Evolutionary conservation across 2,329 filamentous ascomycete species (phyloP).

Genomic region (Aspergillus proliferans): DNA sequence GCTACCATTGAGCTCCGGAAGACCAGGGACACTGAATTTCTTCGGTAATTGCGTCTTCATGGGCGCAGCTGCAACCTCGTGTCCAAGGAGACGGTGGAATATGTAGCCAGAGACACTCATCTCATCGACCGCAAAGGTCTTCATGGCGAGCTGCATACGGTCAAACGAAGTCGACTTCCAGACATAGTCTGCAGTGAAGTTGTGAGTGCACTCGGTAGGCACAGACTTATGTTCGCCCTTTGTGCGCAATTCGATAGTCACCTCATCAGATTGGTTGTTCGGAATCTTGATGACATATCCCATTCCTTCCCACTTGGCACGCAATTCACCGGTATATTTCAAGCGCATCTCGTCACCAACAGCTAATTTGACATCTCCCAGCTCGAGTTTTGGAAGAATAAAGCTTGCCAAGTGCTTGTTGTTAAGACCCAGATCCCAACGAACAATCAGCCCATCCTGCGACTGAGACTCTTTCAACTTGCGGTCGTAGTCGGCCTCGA

Average conservation of each 20-base stretch:
- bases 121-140: conserved; percentile 95
- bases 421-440: conserved; percentile 92
- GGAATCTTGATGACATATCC: conserved; percentile 99
- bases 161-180: conserved; percentile 99
- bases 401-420: conserved; percentile 97
- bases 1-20: conserved; percentile 90
- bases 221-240: conserved; percentile 95
- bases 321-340: conserved; percentile 90
- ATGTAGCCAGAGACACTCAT: conserved; percentile 98
- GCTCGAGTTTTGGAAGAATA: conserved; percentile 90
- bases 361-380: conserved; percentile 94
- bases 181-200: conserved; percentile 97
- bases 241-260: conserved; percentile 87
- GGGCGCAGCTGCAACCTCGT: conserved; percentile 87
- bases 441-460: conserved; percentile 87
- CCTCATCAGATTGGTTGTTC: conserved; percentile 97
- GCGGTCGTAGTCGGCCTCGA: conserved; percentile 98
- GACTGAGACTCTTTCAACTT: conserved; percentile 98
- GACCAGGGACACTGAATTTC: conserved; percentile 90
- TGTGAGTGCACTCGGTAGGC: conserved; percentile 91
- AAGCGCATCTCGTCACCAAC: conserved; percentile 98
- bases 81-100: conserved; percentile 91
- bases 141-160: conserved; percentile 98
- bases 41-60: conserved; percentile 95
- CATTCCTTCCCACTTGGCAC: conserved; percentile 90